Percentiles rank a stretch among this genome's conserved stretches.
These are phyloP conservation scores for Alternaria infectoria DNA, from an alignment of 2,329 filamentous ascomycete species.

Conservation along the genomic window DNA sequence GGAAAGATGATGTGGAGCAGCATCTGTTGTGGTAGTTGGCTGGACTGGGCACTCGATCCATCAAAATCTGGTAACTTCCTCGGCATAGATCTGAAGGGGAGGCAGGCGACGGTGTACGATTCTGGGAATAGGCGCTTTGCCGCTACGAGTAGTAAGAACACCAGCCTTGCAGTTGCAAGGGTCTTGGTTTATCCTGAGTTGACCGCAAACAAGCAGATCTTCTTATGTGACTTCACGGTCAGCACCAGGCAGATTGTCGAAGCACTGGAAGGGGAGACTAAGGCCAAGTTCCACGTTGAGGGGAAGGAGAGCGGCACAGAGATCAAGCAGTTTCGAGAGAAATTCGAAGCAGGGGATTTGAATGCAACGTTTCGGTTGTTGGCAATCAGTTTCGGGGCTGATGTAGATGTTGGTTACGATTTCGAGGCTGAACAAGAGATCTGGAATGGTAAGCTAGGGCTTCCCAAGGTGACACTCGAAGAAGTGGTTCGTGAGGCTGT, in stretches of 20 bases:
- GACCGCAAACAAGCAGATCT: constrained; percentile 32
- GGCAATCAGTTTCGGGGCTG: constrained; percentile 24
- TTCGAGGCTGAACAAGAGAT: constrained; percentile 30
- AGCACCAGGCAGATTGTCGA: constrained; percentile 18
- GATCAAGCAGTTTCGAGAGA: constrained; percentile 12
- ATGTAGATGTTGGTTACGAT: constrained; percentile 30
- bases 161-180: constrained; percentile 25
- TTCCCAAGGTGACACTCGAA: constrained; percentile 24
- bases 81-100: constrained; percentile 24
- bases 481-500: constrained; percentile 17
- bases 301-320: constrained; percentile 9
- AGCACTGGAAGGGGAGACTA: constrained; percentile 18
- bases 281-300: constrained; percentile 19
- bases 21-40: constrained; percentile 30
- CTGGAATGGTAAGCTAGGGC: constrained; percentile 28
- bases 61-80: constrained; percentile 28
- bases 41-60: constrained; percentile 31
- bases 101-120: constrained; percentile 26
- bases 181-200: constrained; percentile 5
- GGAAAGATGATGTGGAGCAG: constrained; percentile 27
- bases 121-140: constrained; percentile 22
- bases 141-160: constrained; percentile 24
- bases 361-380: constrained; percentile 23
- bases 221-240: constrained; percentile 27
- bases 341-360: constrained; percentile 25